Evolutionary conservation across 2,329 filamentous ascomycete genomes (phyloP), one percentile per base, ranked within the genome.

Genomic region (Neofusicoccum sp.): DNA sequence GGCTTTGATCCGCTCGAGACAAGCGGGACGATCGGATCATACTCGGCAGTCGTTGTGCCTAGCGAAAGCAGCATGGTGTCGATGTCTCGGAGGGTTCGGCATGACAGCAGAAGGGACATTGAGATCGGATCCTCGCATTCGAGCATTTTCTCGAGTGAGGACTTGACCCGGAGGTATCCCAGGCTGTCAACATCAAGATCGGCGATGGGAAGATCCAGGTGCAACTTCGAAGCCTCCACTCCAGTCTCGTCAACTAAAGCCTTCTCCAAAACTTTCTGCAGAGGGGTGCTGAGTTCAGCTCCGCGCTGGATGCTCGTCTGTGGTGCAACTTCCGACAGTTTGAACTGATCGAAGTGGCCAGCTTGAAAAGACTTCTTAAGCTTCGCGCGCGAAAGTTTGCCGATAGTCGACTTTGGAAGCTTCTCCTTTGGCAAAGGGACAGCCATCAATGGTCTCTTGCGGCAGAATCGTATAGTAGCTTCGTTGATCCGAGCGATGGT

Each of bases 331-430:
- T 61, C 51, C 4, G 44, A 7, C 7, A 58, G 40, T 44, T 53
- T 60, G 28, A 60, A 61, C 6, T 40, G 6, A 26, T 61, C 59
- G 8, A 61, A 61, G 26, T 56, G 28, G 3, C 59, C 59, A 1
- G 41, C 49, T 36, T 56, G 33, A 11, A 47, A 48, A 11, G 48
- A 38, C 14, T 53, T 62, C 48, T 62, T 62, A 31, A 62, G 20
- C 48, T 62, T 62, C 3, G 61, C 43, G 6, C 61, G 61, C 4
- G 56, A 60, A 1, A 62, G 33, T 11, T 62, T 62, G 2, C 61
- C 61, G 16, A 62, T 54, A 1, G 61, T 59, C 6, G 61, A 62
- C 26, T 62, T 62, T 3, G 54, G 61, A 9, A 62, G 28, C 28
- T 53, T 47, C 14, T 53, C 40, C 26, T 40, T 60, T 14, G 54